A percentile compares a stretch with the other conserved stretches of the same genome.
Conservation (phyloP, 2,329 filamentous ascomycete species). For the Emericellopsis cladophorae region DNA sequence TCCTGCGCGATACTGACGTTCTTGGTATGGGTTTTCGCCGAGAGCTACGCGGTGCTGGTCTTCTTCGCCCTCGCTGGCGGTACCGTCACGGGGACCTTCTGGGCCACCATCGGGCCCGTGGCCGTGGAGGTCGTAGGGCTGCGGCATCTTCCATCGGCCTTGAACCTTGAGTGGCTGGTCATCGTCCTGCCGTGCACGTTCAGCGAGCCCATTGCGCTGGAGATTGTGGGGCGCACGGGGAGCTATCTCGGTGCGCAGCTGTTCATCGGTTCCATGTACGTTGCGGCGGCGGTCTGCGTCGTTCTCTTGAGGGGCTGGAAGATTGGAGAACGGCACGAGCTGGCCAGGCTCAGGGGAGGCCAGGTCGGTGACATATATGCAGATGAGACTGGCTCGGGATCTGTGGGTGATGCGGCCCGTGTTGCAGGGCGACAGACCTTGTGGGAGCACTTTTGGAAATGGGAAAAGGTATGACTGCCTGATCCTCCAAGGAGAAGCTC, state of each 20-base stretch:
- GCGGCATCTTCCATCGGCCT: slow-evolving; percentile 33
- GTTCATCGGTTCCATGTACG: slow-evolving; percentile 49
- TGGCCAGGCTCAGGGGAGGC: slow-evolving; percentile 16
- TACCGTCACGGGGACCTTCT: slow-evolving; percentile 47
- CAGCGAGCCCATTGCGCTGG: slow-evolving; percentile 49
- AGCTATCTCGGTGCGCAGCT: slow-evolving; percentile 41
- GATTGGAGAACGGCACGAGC: slow-evolving; percentile 19
- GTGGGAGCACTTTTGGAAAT: slow-evolving; percentile 16
- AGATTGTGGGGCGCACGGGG: slow-evolving; percentile 29
- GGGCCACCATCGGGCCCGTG: slow-evolving; percentile 44
- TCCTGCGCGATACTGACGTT: slow-evolving; percentile 44
- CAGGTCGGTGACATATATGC: slow-evolving; percentile 14
- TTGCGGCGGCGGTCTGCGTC: slow-evolving; percentile 28
- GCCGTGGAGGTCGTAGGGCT: slow-evolving; percentile 49
- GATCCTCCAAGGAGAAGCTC: neutral
- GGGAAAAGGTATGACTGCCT: slow-evolving; percentile 10
- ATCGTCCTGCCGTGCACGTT: slow-evolving; percentile 61
- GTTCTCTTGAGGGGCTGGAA: slow-evolving; percentile 23
- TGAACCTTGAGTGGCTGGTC: slow-evolving; percentile 61
- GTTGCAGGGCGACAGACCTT: slow-evolving; percentile 17
- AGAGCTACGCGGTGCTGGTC: slow-evolving; percentile 41
- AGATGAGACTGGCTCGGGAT: slow-evolving; percentile 16
- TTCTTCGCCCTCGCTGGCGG: slow-evolving; percentile 48
- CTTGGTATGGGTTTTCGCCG: slow-evolving; percentile 48
- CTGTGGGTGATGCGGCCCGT: slow-evolving; percentile 5